phyloP scores from a whole-genome alignment of 768 basidiomycete species.

The Boletus rubescentipes region DNA sequence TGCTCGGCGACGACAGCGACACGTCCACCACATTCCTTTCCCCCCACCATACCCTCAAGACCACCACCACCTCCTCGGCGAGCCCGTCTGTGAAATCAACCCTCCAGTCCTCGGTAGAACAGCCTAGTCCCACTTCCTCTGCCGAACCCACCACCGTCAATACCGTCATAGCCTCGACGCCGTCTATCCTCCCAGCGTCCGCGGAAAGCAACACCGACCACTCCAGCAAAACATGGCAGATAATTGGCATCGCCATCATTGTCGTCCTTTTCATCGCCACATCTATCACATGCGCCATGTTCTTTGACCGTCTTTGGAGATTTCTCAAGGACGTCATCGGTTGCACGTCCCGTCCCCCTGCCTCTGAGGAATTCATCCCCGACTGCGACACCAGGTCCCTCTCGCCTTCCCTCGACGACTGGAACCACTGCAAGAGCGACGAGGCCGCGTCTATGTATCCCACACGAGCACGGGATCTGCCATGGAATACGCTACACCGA shows the following conservation, averaged over 20 bases:
- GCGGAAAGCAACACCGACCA: conserved; percentile 29
- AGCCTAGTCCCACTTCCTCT: neutral
- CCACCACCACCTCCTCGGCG: neutral
- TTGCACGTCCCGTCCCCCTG: conserved; percentile 34
- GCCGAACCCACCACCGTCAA: neutral
- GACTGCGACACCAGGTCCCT: conserved; percentile 50
- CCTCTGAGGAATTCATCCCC: conserved; percentile 56
- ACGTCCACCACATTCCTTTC: neutral
- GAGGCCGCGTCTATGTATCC: neutral
- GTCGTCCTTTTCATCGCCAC: conserved; percentile 58
- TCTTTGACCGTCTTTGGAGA: conserved; percentile 71
- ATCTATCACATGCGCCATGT: conserved; percentile 56
- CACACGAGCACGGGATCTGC: conserved; percentile 21
- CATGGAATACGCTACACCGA: conserved; percentile 24
- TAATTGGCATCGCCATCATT: conserved; percentile 66
- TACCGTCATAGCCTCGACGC: neutral
- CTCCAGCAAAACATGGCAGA: conserved; percentile 59
- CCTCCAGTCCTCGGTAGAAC: neutral
- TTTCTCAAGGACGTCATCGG: conserved; percentile 53
- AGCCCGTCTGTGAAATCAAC: neutral
- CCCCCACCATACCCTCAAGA: neutral
- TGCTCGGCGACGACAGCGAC: conserved; percentile 10
- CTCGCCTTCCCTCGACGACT: conserved; percentile 5
- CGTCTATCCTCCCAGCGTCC: conserved; percentile 7
- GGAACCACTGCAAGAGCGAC: neutral